These are phyloP conservation scores for Suillus clintonianus DNA, from an alignment of 768 basidiomycete genomes.

Conservation along the genomic window DNA sequence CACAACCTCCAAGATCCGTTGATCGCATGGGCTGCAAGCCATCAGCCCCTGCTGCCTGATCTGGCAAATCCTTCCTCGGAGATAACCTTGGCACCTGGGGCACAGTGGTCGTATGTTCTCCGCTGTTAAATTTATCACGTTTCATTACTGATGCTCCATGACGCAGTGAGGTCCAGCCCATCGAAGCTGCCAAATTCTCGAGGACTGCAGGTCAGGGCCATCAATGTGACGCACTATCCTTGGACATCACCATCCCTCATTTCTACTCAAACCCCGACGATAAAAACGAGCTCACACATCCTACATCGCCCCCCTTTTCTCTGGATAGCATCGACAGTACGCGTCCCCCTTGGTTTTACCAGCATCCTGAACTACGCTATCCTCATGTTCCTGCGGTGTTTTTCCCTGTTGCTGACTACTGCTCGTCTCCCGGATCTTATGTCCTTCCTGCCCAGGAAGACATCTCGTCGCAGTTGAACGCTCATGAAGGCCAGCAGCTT, in stretches of 20 bases:
- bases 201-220: neutral
- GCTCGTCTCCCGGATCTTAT: neutral
- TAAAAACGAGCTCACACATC: neutral
- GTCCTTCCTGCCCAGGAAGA: neutral
- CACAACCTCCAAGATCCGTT: neutral
- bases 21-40: neutral
- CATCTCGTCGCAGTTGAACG: neutral
- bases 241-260: neutral
- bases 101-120: neutral
- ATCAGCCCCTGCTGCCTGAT: neutral
- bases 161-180: neutral
- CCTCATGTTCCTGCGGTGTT: neutral
- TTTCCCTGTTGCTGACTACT: neutral
- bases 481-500: neutral
- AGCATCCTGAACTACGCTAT: neutral
- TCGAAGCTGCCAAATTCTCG: neutral
- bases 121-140: too few relatives aligned
- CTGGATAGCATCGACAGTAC: neutral
- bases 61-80: neutral
- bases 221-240: neutral
- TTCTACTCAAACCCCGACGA: neutral
- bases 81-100: neutral
- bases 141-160: neutral
- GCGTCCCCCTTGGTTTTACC: neutral
- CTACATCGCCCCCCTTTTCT: constrained; percentile 1